These are phyloP conservation scores for Phialophora verrucosa DNA, from an alignment of 2,329 filamentous ascomycete genomes.

Conservation along the genomic window DNA sequence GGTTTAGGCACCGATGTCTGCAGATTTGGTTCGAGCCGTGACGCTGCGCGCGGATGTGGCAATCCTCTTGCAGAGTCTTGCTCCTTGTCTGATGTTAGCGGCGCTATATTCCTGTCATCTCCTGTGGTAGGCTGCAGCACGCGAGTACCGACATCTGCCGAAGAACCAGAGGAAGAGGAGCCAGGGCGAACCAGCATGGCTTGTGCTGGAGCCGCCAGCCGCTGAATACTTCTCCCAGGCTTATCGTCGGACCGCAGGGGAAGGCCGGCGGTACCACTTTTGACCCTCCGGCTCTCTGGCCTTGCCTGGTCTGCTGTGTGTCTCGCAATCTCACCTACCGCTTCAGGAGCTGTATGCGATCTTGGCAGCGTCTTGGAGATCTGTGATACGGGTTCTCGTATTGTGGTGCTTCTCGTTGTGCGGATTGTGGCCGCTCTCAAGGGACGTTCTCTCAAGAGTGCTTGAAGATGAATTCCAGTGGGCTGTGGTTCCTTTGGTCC, in stretches of 20 bases:
- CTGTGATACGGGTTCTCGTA: slow-evolving; percentile 18
- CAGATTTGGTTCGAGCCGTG: slow-evolving; percentile 7
- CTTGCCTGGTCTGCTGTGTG: slow-evolving; percentile 12
- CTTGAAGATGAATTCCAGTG: slow-evolving; percentile 24
- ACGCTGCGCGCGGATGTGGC: slow-evolving; percentile 6
- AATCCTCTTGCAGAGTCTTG: neutral
- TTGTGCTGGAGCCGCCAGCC: slow-evolving; percentile 2
- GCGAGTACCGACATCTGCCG: slow-evolving; percentile 50
- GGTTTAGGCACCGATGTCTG: slow-evolving; percentile 10
- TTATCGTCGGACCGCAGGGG: slow-evolving; percentile 5
- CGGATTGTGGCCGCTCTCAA: slow-evolving; percentile 39
- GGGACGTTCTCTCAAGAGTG: slow-evolving; percentile 41
- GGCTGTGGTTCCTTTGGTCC: slow-evolving; percentile 3
- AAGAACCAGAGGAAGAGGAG: slow-evolving; percentile 34
- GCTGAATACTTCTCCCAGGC: slow-evolving; percentile 2
- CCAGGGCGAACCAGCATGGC: slow-evolving; percentile 10
- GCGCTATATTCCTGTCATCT: slow-evolving; percentile 21
- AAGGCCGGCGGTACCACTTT: neutral
- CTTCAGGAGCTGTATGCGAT: slow-evolving; percentile 33
- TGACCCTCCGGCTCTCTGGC: slow-evolving; percentile 15
- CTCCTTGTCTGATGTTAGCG: slow-evolving; percentile 9
- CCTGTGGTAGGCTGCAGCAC: slow-evolving; percentile 23
- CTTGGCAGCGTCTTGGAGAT: slow-evolving; percentile 32
- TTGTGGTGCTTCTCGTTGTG: slow-evolving; percentile 30
- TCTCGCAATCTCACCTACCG: slow-evolving; percentile 24